phyloP scores from a whole-genome alignment of 768 basidiomycete species.

The Rhodocollybia butyracea region DNA sequence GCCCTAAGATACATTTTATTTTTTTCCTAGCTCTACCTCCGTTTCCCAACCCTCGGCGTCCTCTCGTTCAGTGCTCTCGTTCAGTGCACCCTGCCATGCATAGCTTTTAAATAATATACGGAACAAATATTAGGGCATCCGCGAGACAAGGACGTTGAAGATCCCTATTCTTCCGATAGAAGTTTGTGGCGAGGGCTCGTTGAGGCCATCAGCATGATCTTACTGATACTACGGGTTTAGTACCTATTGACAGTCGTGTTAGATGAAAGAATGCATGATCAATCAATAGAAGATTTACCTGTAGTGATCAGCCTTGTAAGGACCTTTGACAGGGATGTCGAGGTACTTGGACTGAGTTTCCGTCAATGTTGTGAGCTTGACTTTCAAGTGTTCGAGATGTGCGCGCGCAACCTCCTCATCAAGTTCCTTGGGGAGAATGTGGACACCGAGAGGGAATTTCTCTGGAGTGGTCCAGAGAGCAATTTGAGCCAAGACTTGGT shows the following conservation, averaged over 20 bases:
- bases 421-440: conserved; percentile 97
- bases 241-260: conserved; percentile 19
- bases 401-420: conserved; percentile 99
- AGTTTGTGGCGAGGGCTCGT: conserved; percentile 67
- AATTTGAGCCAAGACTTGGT: conserved; percentile 98
- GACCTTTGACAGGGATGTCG: conserved; percentile 80
- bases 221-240: conserved; percentile 16
- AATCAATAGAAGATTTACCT: conserved; percentile 1
- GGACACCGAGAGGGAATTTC: conserved; percentile 94
- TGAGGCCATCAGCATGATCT: conserved; percentile 58
- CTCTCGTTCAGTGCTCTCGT: conserved; percentile 9
- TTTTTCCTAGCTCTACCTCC: conserved; percentile 4
- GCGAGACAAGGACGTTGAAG: conserved; percentile 59
- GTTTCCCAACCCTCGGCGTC: conserved; percentile 9
- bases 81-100: conserved; percentile 7
- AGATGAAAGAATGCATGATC: background rate
- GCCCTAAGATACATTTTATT: conserved; percentile 11
- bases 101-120: conserved; percentile 8
- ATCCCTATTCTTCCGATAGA: conserved; percentile 48
- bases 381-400: conserved; percentile 86
- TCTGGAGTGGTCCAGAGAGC: conserved; percentile 93
- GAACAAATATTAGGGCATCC: conserved; percentile 20
- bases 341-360: conserved; percentile 84
- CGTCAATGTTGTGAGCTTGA: conserved; percentile 83
- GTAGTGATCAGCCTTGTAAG: conserved; percentile 49